phyloP scores from a whole-genome alignment of 768 basidiomycete genomes.

The Lenzites betulinus region DNA sequence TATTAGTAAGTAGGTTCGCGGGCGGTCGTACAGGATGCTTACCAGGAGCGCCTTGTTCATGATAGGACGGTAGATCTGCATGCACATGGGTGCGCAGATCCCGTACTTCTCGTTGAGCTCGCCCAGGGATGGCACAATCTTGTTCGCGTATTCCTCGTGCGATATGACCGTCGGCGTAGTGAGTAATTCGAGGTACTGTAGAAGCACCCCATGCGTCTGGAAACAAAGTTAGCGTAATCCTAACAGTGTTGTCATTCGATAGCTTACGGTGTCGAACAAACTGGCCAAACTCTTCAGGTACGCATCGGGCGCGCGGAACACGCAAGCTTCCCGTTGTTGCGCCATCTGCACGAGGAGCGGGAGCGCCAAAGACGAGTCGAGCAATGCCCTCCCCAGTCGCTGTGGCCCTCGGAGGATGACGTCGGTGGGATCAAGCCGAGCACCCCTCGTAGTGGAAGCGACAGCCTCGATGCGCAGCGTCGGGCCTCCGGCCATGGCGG shows the following conservation, averaged over 20 bases:
- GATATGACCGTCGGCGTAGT: constrained; percentile 68
- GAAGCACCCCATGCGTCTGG: constrained; percentile 87
- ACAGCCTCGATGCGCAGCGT: constrained; percentile 85
- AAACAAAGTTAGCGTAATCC: constrained; percentile 2
- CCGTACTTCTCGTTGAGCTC: constrained; percentile 78
- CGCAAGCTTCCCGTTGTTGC: constrained; percentile 85
- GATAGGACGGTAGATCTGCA: constrained; percentile 91
- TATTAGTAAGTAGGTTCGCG: not conserved
- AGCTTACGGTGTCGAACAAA: constrained; percentile 84
- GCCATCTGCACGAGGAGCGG: constrained; percentile 92
- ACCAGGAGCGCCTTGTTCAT: constrained; percentile 65
- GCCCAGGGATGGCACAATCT: constrained; percentile 70
- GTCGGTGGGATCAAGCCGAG: constrained; percentile 68
- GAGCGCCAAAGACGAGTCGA: constrained; percentile 76
- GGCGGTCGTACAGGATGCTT: constrained; percentile 24
- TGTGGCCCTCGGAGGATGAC: constrained; percentile 64
- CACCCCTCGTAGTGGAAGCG: constrained; percentile 76
- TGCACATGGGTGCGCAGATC: constrained; percentile 83
- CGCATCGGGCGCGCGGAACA: constrained; percentile 70
- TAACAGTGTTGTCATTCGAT: constrained; percentile 16
- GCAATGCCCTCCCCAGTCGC: constrained; percentile 61
- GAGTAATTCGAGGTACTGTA: constrained; percentile 91
- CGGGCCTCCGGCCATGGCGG: constrained; percentile 90
- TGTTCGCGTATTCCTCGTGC: constrained; percentile 71
- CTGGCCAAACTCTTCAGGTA: constrained; percentile 86